Percentiles rank a stretch among this genome's conserved stretches.
Evolutionary conservation across 176 grass and related monocot species (phyloP).

Genomic region (Oryza officinalis): DNA sequence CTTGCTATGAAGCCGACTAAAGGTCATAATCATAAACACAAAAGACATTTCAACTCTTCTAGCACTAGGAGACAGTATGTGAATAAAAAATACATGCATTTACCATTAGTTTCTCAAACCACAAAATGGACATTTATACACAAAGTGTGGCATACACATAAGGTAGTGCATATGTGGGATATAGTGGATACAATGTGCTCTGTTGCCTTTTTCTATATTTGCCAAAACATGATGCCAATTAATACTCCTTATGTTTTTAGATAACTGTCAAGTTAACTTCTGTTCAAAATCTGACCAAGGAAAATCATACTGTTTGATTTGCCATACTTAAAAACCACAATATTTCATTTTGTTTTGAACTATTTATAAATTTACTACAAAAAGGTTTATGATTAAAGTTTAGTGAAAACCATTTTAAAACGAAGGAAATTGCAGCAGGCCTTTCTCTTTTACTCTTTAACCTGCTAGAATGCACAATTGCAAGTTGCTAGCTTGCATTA

Average conservation of each 20-base stretch:
- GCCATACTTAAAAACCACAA: neutral
- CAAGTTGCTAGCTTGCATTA: neutral
- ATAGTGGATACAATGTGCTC: neutral
- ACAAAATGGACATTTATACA: neutral
- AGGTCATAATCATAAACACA: conserved; percentile 57
- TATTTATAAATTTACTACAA: neutral
- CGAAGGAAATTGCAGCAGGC: neutral
- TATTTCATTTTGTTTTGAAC: too few species aligned
- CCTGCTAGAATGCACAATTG: neutral
- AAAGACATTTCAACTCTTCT: conserved; percentile 1
- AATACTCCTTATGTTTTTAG: neutral
- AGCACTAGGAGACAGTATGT: neutral
- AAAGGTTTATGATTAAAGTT: neutral
- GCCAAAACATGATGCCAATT: neutral
- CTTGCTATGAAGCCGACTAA: conserved; percentile 70
- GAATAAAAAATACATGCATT: neutral
- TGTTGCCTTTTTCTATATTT: neutral
- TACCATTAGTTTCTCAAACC: neutral
- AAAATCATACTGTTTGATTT: neutral
- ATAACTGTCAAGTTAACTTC: neutral
- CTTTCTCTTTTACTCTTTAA: neutral
- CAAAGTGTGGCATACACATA: neutral
- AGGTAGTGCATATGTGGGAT: neutral
- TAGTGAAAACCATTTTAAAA: neutral
- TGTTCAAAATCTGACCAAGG: neutral